phyloP scores from a whole-genome alignment of 2,329 filamentous ascomycete species.

The Epichloe gansuensis region DNA sequence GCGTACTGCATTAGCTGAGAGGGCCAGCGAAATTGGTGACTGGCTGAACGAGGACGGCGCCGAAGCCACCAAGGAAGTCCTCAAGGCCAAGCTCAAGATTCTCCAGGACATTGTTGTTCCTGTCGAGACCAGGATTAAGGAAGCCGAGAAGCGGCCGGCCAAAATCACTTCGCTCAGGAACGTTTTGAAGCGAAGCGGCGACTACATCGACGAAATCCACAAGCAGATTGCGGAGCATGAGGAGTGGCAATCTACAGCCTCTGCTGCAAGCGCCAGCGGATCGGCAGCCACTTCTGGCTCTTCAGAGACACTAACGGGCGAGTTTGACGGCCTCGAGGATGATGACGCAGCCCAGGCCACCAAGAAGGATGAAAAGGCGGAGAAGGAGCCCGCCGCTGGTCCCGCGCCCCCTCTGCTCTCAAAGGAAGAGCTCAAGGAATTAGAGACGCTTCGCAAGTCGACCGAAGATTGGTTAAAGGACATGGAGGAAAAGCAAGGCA shows the following conservation, averaged over 20 bases:
- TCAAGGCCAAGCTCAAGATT: conserved; percentile 63
- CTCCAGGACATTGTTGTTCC: conserved; percentile 69
- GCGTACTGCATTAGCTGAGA: conserved; percentile 52
- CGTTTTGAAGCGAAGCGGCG: conserved; percentile 56
- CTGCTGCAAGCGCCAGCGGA: conserved; percentile 23
- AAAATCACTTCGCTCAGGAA: conserved; percentile 55
- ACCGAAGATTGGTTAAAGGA: conserved; percentile 63
- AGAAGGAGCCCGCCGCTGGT: conserved; percentile 28
- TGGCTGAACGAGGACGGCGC: conserved; percentile 85
- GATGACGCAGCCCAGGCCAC: conserved; percentile 31
- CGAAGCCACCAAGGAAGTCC: conserved; percentile 59
- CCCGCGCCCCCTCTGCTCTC: conserved; percentile 57
- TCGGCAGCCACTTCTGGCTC: conserved; percentile 34
- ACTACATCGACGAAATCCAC: conserved; percentile 58
- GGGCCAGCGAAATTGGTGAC: conserved; percentile 58
- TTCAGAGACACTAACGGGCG: conserved; percentile 36
- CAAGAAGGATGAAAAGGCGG: conserved; percentile 32
- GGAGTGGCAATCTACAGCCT: conserved; percentile 39
- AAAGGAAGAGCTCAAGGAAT: conserved; percentile 53
- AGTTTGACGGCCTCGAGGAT: conserved; percentile 69
- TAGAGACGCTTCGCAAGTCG: conserved; percentile 49
- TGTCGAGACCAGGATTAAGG: conserved; percentile 61
- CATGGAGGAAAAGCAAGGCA: conserved; percentile 57
- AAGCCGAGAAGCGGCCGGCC: conserved; percentile 58
- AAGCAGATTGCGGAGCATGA: conserved; percentile 58